These are phyloP conservation scores for Metrosideros polymorpha DNA, from an alignment of 441 rosid genomes.

Conservation along the genomic window DNA sequence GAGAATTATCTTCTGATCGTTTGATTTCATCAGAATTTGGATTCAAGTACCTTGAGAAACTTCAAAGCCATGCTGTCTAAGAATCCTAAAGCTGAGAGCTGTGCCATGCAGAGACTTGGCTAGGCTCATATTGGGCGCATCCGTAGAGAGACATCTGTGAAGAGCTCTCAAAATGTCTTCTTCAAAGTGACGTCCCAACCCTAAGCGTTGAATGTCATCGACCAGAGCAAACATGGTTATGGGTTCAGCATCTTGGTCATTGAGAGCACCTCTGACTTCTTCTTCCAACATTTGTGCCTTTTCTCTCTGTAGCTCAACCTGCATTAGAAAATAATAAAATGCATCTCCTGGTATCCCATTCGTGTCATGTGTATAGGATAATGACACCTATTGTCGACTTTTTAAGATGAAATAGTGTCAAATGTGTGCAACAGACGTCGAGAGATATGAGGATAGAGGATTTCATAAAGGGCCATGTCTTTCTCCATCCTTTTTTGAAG, in stretches of 20 bases:
- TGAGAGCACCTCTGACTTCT: background rate
- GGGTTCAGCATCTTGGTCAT: background rate
- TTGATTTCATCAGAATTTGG: background rate
- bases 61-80: slow-evolving; percentile 19
- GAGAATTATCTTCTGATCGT: background rate
- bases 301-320: background rate
- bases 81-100: slow-evolving; percentile 16
- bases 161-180: background rate
- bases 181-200: background rate
- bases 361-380: too few relatives aligned
- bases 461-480: background rate
- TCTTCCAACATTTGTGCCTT: background rate
- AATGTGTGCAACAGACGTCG: too few relatives aligned
- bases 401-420: too few relatives aligned
- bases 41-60: slow-evolving; percentile 13
- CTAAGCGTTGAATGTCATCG: too few relatives aligned
- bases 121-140: background rate
- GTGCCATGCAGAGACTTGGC: background rate
- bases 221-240: background rate
- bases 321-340: background rate
- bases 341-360: too few relatives aligned
- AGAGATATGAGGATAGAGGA: too few relatives aligned
- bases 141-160: background rate
- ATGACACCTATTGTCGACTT: too few relatives aligned
- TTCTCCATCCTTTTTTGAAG: too few relatives aligned